These are phyloP conservation scores for Tylopilus orsonianus DNA, from an alignment of 1,284 basidiomycete species.

Conservation along the genomic window DNA sequence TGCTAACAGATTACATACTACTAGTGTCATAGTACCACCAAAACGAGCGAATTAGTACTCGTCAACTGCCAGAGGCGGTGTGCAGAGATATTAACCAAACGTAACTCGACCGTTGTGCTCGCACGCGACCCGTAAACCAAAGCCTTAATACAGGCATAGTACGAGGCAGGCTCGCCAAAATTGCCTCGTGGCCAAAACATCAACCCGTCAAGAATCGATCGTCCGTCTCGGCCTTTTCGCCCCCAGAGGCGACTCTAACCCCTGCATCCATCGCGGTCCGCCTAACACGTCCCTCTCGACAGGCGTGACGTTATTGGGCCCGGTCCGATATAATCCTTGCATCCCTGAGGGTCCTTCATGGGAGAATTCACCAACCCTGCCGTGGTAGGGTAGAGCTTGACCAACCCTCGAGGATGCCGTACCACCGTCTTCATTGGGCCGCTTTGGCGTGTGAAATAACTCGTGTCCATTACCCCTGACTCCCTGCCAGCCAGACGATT, in stretches of 20 bases:
- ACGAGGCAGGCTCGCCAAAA: neutral
- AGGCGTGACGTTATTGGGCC: slow-evolving; percentile 27
- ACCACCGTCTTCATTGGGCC: slow-evolving; percentile 18
- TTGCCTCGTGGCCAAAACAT: neutral
- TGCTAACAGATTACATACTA: slow-evolving; percentile 13
- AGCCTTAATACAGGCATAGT: too few relatives aligned
- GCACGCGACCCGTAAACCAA: neutral
- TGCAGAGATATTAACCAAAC: slow-evolving; percentile 1
- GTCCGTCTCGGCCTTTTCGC: slow-evolving; percentile 28
- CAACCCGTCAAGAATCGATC: slow-evolving; percentile 15
- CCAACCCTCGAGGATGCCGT: slow-evolving; percentile 12
- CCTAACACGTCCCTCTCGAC: slow-evolving; percentile 21
- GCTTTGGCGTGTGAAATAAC: slow-evolving; percentile 51
- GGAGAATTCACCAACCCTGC: slow-evolving; percentile 18
- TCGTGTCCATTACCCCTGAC: slow-evolving; percentile 36
- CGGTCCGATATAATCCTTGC: slow-evolving; percentile 12
- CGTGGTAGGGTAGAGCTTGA: slow-evolving; percentile 10
- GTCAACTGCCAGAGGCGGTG: neutral
- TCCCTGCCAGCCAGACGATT: slow-evolving; percentile 23
- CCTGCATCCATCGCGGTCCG: slow-evolving; percentile 24
- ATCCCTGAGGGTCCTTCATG: slow-evolving; percentile 19
- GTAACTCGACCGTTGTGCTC: slow-evolving; percentile 2
- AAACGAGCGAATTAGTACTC: neutral
- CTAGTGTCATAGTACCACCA: neutral
- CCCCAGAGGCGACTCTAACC: slow-evolving; percentile 29